Evolutionary conservation across 106 monocot genomes (phyloP).

Genomic region (Apostasia shenzhenica): DNA sequence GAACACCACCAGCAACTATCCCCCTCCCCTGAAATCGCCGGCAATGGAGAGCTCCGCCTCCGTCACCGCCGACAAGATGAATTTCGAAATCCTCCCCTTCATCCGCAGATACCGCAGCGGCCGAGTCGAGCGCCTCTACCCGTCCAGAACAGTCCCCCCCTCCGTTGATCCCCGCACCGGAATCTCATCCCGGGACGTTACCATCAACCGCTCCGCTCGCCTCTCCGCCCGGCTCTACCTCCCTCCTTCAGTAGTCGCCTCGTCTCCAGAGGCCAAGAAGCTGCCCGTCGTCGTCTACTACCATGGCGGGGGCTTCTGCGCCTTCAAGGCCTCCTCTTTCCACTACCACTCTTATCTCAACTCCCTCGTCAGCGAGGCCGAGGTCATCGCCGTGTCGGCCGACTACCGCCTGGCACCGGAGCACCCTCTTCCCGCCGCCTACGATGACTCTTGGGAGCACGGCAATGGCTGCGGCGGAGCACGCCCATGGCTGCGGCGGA

Average conservation of each 20-base stretch:
- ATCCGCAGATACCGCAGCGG: constrained; percentile 15
- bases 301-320: constrained; percentile 42
- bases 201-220: constrained; percentile 6
- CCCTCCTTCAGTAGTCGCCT: background rate
- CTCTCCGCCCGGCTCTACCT: constrained; percentile 22
- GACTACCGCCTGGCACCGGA: constrained; percentile 40
- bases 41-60: background rate
- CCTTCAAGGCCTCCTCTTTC: constrained; percentile 4
- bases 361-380: constrained; percentile 19
- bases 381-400: constrained; percentile 24
- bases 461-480: constrained; percentile 18
- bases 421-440: constrained; percentile 39
- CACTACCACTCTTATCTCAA: constrained; percentile 28
- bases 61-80: background rate
- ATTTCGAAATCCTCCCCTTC: constrained; percentile 9
- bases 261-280: background rate
- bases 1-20: background rate
- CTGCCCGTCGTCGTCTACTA: constrained; percentile 33
- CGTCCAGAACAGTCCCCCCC: background rate
- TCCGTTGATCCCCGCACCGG: constrained; percentile 19
- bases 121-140: constrained; percentile 7
- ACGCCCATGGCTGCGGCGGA: constrained; percentile 1
- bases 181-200: constrained; percentile 13
- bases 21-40: background rate
- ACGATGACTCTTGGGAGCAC: constrained; percentile 39